Base-by-base conservation (phyloP, 106 monocot species). In the Posidonia australis region DNA sequence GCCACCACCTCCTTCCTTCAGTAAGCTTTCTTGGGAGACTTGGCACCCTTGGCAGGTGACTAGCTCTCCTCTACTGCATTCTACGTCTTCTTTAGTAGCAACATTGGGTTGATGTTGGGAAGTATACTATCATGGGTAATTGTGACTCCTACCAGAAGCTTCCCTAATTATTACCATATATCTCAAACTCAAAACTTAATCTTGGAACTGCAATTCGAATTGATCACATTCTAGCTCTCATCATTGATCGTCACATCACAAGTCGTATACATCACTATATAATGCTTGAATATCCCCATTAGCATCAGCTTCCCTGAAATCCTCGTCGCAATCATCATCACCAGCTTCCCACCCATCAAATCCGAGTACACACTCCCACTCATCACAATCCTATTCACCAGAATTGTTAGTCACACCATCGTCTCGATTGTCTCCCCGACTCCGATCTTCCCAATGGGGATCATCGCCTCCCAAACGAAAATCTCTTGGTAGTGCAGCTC, bases 131-230 rank as follows among this genome's bases (percentile, higher is more conserved):
- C n/a, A n/a, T n/a, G n/a, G n/a, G n/a, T n/a, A n/a, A n/a, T n/a
- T n/a, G n/a, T n/a, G n/a, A n/a, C n/a, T n/a, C n/a, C n/a, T n/a
- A n/a, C n/a, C n/a, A n/a, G n/a, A n/a, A n/a, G n/a, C n/a, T n/a
- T n/a, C n/a, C n/a, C n/a, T n/a, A n/a, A n/a, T n/a, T n/a, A n/a
- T n/a, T n/a, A n/a, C n/a, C n/a, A n/a, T n/a, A n/a, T n/a, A n/a
- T n/a, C n/a, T n/a, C n/a, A n/a, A 26, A 21, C 19, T 83, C 67
- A 93, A 6, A 96, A 64, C 67, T 90, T 87, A 9, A 84, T 82
- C 67, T 46, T 77, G 26, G 76, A 76, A 36, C 52, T 72, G 66
- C 94, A 96, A 43, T 74, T 25, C 20, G 76, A 67, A 26, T 60
- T 80, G 49, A 52, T 17, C n/a, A 82, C 73, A 22, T 77, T 67